Evolutionary conservation across 2,329 filamentous ascomycete species (phyloP), one percentile per base, ranked within the genome.

Genomic region (Colletotrichum coccodes): DNA sequence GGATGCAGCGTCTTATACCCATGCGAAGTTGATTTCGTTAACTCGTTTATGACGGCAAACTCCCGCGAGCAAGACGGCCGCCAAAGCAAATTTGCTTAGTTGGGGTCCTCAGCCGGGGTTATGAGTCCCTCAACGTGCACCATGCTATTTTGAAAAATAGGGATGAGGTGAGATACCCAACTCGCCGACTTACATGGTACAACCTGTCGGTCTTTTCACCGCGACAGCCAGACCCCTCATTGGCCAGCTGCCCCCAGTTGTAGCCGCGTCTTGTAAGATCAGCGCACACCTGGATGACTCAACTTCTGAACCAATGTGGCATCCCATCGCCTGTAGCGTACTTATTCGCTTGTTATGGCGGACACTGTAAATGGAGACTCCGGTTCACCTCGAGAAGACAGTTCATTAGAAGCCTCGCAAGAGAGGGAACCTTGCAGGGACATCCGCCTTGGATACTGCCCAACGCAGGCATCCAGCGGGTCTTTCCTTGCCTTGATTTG

Each of bases 181-280:
- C 54, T 53, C 47, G 42, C 61, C 56, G 66, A 66, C 66, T 69
- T 66, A 60, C 54, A 60, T 50, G 53, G 46, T 16, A 23, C 47
- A 59, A 54, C 38, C 65, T 49, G 40, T 49, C 49, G 21, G 60
- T 21, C 28, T 60, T 26, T 66, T 26, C 62, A 56, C 64, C 53
- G 54, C n/a, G n/a, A 42, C 49, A 42, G 34, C 63, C 38, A 42
- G 21, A 8, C 42, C 30, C 21, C 61, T 56, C 34, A 66, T 66
- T 69, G 66, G 66, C 49, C 18, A 42, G 61, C 42, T 46, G 28
- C 36, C 61, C 46, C 47, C 40, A 54, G 49, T 62, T 40, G 53
- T 21, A 28, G 47, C 47, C 64, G 52, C 59, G 59, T 42, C 44
- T 63, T 57, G 59, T 40, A 16, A 57, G 26, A 34, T 50, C 38